Percentiles rank a stretch among this genome's conserved stretches.
Conservation (phyloP, 768 basidiomycete species). For the Agaricus subrufescens region DNA sequence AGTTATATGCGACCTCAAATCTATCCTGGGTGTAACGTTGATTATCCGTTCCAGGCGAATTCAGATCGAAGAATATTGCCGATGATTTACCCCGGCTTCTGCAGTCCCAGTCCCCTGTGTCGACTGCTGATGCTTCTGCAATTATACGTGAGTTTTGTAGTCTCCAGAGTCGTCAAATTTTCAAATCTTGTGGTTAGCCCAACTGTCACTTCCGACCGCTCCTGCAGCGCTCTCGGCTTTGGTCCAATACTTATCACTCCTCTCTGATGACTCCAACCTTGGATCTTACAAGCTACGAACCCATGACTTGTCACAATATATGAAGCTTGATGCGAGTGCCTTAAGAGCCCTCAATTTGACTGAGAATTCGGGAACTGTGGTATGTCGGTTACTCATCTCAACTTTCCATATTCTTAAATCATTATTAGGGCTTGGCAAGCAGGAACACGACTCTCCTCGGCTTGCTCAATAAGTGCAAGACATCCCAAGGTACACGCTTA, state of each 20-base stretch:
- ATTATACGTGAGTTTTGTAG: constrained; percentile 44
- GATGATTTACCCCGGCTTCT: constrained; percentile 77
- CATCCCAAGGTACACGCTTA: constrained; percentile 85
- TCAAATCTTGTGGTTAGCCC: constrained; percentile 41
- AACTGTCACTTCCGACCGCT: constrained; percentile 71
- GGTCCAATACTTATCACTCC: constrained; percentile 74
- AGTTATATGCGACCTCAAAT: constrained; percentile 14
- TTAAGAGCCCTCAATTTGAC: constrained; percentile 84
- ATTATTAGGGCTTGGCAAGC: constrained; percentile 47
- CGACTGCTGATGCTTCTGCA: constrained; percentile 45
- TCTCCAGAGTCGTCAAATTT: background rate
- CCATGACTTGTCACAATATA: constrained; percentile 91
- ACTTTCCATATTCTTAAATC: background rate
- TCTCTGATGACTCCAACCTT: constrained; percentile 73
- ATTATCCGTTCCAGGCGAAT: constrained; percentile 58
- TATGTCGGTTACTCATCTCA: constrained; percentile 19
- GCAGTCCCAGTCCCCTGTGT: constrained; percentile 33
- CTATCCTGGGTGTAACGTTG: background rate
- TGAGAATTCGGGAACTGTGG: constrained; percentile 59
- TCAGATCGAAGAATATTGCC: constrained; percentile 70
- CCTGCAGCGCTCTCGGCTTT: constrained; percentile 81
- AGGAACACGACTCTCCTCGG: constrained; percentile 88
- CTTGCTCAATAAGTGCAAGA: constrained; percentile 92
- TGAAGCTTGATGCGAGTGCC: constrained; percentile 95
- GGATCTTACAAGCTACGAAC: constrained; percentile 76